phyloP scores from a whole-genome alignment of 352 stramenopile genomes.

The Phytophthora cactorum region DNA sequence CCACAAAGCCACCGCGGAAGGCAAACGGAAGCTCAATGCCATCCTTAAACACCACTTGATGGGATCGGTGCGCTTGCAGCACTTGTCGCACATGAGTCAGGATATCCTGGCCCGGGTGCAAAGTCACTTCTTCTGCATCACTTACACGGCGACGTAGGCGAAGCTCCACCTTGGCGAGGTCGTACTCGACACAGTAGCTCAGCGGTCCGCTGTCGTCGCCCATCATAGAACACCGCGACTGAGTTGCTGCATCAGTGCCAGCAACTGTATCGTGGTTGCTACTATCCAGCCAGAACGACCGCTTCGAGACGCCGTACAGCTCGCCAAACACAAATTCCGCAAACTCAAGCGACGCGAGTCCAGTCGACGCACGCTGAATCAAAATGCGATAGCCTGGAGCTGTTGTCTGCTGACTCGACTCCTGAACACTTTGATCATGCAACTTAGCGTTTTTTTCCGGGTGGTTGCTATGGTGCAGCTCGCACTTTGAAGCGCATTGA shows the following conservation, averaged over 20 bases:
- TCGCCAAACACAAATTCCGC: slow-evolving; percentile 62
- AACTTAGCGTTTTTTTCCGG: slow-evolving; percentile 13
- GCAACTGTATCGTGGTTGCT: slow-evolving; percentile 63
- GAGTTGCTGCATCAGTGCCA: slow-evolving; percentile 19
- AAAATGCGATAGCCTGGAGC: slow-evolving; percentile 30
- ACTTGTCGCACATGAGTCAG: slow-evolving; percentile 50
- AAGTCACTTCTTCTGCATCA: slow-evolving; percentile 26
- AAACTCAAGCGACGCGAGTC: slow-evolving; percentile 62
- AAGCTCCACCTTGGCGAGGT: slow-evolving; percentile 58
- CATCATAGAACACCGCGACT: slow-evolving; percentile 78
- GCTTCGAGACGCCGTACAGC: slow-evolving; percentile 51
- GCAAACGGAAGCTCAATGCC: slow-evolving; percentile 59
- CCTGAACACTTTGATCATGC: not conserved
- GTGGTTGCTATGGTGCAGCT: slow-evolving; percentile 53
- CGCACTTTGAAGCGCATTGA: slow-evolving; percentile 48
- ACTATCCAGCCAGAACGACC: slow-evolving; percentile 85
- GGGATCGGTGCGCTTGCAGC: slow-evolving; percentile 40
- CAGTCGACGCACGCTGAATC: slow-evolving; percentile 43
- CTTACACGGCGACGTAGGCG: slow-evolving; percentile 37
- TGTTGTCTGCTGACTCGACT: slow-evolving; percentile 3
- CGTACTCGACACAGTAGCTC: slow-evolving; percentile 69
- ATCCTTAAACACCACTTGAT: slow-evolving; percentile 37
- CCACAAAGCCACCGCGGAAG: slow-evolving; percentile 86
- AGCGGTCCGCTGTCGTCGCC: slow-evolving; percentile 67
- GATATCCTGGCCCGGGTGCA: slow-evolving; percentile 30